Evolutionary conservation across 2,329 filamentous ascomycete genomes (phyloP).

Genomic region (Lomentospora prolificans): DNA sequence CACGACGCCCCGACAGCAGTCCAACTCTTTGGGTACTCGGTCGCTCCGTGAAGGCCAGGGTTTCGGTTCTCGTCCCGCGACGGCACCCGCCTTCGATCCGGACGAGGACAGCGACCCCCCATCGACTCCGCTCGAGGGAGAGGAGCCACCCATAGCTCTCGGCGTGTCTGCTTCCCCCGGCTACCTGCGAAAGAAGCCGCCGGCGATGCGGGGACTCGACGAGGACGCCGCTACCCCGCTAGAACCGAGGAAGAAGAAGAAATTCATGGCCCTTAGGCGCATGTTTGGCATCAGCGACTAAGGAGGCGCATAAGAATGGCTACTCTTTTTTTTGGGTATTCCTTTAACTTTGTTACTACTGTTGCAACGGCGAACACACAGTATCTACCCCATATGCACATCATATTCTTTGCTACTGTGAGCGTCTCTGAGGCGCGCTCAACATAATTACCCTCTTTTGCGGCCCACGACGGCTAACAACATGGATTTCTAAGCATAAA

Average conservation of each 20-base stretch:
- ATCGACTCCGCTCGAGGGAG: neutral
- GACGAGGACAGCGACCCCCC: neutral
- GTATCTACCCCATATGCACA: no score
- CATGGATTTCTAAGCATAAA: no score
- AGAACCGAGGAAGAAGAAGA: slow-evolving; percentile 45
- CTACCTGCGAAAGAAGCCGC: slow-evolving; percentile 4
- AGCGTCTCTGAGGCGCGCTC: no score
- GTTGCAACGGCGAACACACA: no score
- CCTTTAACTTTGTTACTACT: slow-evolving; percentile 1
- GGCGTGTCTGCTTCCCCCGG: neutral
- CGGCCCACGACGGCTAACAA: neutral
- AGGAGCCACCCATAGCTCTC: neutral
- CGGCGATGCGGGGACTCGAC: neutral
- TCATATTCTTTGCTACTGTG: no score
- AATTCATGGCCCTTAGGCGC: slow-evolving; percentile 55
- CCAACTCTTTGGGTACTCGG: neutral
- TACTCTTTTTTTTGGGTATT: slow-evolving; percentile 8
- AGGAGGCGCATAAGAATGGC: slow-evolving; percentile 10
- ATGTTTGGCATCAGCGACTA: slow-evolving; percentile 49
- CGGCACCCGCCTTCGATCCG: neutral
- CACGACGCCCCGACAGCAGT: neutral
- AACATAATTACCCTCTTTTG: no score
- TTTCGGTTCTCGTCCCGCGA: neutral
- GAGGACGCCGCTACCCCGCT: slow-evolving; percentile 13
- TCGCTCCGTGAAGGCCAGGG: neutral